Base-by-base conservation (phyloP, 139 green algal species). In the Picochlorum sp. region DNA sequence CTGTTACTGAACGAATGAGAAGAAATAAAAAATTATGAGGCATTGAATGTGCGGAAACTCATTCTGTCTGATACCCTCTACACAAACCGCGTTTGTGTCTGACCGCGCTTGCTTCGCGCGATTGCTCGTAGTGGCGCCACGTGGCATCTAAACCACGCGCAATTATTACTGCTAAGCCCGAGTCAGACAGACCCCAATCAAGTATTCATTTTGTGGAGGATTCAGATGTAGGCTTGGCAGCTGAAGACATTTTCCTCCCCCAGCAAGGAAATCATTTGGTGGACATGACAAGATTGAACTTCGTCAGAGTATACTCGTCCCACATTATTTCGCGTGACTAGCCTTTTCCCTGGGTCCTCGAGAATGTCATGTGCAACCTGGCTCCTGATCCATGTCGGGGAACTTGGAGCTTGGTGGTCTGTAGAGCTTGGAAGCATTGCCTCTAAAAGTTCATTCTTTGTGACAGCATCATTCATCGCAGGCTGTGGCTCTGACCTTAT, bases 391-490 rank as follows among this genome's bases (percentile, higher is more conserved):
- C 47, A 20, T 20, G 11, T 13, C 15, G 18, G 16, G 47, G 47
- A 20, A 26, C 47, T 20, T 21, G 6, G 26, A 52, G 34, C 7
- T 14, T 26, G 34, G 34, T 41, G 34, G 34, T 41, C 34, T 41
- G 34, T 11, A 41, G 34, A 41, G 34, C 34, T 41, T 54, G 21
- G 41, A 45, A 76, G 20, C 7, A 49, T 24, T n/a, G 65, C 21
- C 57, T 72, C 70, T 23, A 57, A 45, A 1, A 64, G 57, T 51
- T 77, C 70, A 21, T 45, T 49, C 5, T 57, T 49, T 18, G 70
- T 72, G 23, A 77, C 26, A 14, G 72, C 56, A 31, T 77, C 70
- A 26, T 62, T 59, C 34, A 41, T 41, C 34, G 8, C 51, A 59
- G 23, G 21, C 20, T 59, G 21, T 21, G 10, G 5, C n/a, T 45